phyloP scores from a whole-genome alignment of 345 rosid species.

The Anastatica hierochuntica region DNA sequence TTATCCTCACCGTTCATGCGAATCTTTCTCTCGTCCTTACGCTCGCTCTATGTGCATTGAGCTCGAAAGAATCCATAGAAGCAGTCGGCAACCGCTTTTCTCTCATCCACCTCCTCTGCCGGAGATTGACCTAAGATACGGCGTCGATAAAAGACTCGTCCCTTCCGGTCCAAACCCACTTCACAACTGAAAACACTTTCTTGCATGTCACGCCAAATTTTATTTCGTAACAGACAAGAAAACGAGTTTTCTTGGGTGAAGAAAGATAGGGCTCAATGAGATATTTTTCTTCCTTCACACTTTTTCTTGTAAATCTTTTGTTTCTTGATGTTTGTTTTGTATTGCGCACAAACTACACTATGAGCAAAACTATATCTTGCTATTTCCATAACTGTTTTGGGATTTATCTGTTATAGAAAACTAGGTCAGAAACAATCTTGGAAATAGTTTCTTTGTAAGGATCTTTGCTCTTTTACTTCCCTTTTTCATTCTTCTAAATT shows the following conservation, averaged over 20 bases:
- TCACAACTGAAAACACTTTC: slow-evolving; percentile 40
- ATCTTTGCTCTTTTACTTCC: neutral
- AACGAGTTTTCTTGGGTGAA: neutral
- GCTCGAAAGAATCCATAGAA: slow-evolving; percentile 26
- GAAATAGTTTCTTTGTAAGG: slow-evolving; percentile 8
- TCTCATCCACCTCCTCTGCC: slow-evolving; percentile 17
- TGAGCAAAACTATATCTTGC: neutral
- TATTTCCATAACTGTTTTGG: slow-evolving; percentile 25
- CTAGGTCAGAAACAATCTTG: slow-evolving; percentile 15
- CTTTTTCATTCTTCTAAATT: neutral
- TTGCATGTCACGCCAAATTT: neutral
- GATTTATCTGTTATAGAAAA: neutral
- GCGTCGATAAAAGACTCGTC: slow-evolving; percentile 74
- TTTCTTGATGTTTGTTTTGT: slow-evolving; percentile 8
- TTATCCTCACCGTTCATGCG: slow-evolving; percentile 24
- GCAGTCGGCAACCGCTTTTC: slow-evolving; percentile 10
- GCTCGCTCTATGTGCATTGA: slow-evolving; percentile 31
- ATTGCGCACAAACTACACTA: neutral
- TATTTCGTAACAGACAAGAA: neutral
- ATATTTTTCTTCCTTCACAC: neutral
- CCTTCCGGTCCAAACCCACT: slow-evolving; percentile 94
- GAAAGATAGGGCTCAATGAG: neutral
- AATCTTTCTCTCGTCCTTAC: slow-evolving; percentile 23
- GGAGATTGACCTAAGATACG: slow-evolving; percentile 72
- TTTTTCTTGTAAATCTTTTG: slow-evolving; percentile 12